Evolutionary conservation across 352 stramenopile species (phyloP), one percentile per base, ranked within the genome.

Genomic region (Pythium oligandrum): DNA sequence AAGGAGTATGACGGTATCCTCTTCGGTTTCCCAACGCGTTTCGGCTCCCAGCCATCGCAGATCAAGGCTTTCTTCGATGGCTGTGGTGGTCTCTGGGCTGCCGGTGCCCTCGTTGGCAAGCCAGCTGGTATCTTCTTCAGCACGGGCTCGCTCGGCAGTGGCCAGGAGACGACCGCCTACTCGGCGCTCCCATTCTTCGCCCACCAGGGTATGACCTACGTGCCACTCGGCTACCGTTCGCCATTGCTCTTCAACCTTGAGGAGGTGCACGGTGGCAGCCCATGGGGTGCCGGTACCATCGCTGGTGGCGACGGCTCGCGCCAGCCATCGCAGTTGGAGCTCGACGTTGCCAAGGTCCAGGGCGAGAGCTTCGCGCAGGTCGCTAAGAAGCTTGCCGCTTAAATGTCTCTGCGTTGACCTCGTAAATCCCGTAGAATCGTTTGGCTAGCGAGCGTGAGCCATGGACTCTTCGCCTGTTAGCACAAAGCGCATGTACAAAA

Each of bases 181-280:
- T 92, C 86, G 3, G 54, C 74, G 2, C 8, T 97, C 26, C 86
- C 87, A 0, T 96, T 96, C 71, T 70, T 97, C 30, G 62, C 83
- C 0, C 86, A 97, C 73, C 87, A 97, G 37, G 91, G 91, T 42
- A 86, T 97, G 79, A 82, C 89, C n/a, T 98, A 86, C 57, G 84
- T 98, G 51, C 89, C 90, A 36, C 61, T 96, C n/a, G 90, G 88
- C 58, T 86, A 83, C 64, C 76, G 76, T 52, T 74, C 57, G 9
- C 68, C 66, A 10, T 53, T 78, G 17, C 61, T 90, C 50, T 90
- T 85, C 62, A 90, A 85, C 70, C 71, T 90, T 50, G 73, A 90
- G 10, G 84, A 88, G 64, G 61, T 91, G 36, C 84, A 94, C 63
- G 85, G 84, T 44, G 83, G 75, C 17, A 26, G 17, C 17, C 17